Base-by-base conservation (phyloP, 352 stramenopile genomes). In the Globisporangium lucens region DNA sequence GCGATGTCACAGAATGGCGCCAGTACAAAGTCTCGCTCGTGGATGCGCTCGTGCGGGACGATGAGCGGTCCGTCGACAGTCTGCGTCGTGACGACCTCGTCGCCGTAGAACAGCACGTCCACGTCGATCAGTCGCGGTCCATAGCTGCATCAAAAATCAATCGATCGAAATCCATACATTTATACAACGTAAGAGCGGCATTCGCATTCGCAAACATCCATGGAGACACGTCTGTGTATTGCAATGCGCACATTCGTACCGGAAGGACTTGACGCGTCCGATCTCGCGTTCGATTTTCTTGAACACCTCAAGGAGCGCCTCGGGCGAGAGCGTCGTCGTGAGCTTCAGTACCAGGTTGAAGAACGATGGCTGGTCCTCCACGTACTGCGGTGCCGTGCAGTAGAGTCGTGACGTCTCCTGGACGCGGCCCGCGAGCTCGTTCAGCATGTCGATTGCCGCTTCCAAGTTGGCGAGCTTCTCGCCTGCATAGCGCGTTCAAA, bases 1-100 rank as follows among this genome's bases (percentile, higher is more conserved):
- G 82, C 83, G 56, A 99, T 77, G 76, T 99, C 97, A 35, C 75
- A 87, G 70, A 99, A 82, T 5, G 98, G 98, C 59, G 87, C 85
- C 66, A 99, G 83, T 41, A 99, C 98, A 86, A 99, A 99, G 65
- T 98, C 96, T 58, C 98, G 80, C 74, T 99, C 96, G 20, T 80
- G 67, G 56, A 99, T 95, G 56, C 90, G 81, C 61, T 95, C 87
- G 80, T 99, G 98, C 17, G 98, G 98, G 56, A 99, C 83, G 53
- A 93, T 79, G 61, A 99, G 80, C 56, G 71, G 83, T 63, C 79
- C 89, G 71, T 90, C 74, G 30, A 61, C 41, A 4, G 87, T 95
- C 43, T 90, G 71, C 8, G 75, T 85, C 56, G 89, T 76, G 6
- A 97, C 65, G 3, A 94, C 60, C 29, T 84, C 71, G 61, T 90